A percentile compares a stretch with the other conserved stretches of the same genome.
These are phyloP conservation scores for Botryotinia convoluta DNA, from an alignment of 2,329 filamentous ascomycete genomes.

Conservation along the genomic window DNA sequence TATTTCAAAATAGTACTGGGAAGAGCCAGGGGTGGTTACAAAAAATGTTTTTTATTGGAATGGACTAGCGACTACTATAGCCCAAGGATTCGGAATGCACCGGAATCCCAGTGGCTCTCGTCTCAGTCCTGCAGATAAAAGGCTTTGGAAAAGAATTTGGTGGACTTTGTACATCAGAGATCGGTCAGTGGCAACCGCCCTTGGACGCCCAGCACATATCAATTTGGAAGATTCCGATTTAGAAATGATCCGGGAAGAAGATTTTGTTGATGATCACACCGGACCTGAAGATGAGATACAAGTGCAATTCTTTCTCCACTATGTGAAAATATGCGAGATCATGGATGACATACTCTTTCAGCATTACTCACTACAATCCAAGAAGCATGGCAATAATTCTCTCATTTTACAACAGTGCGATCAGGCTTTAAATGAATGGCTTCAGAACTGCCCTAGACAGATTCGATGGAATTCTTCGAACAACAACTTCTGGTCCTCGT, in stretches of 20 bases:
- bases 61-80: constrained; percentile 88
- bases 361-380: constrained; percentile 92
- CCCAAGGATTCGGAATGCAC: constrained; percentile 96
- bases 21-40: constrained; percentile 95
- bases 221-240: constrained; percentile 96
- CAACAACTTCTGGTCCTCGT: constrained; percentile 92
- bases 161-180: constrained; percentile 96
- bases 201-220: constrained; percentile 88
- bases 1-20: constrained; percentile 72
- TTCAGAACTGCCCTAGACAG: constrained; percentile 89
- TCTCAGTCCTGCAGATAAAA: constrained; percentile 85
- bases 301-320: constrained; percentile 25
- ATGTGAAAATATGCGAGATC: constrained; percentile 66
- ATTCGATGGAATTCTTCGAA: constrained; percentile 89
- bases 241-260: constrained; percentile 92
- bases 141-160: constrained; percentile 71
- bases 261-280: constrained; percentile 81
- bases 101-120: constrained; percentile 91
- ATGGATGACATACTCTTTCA: constrained; percentile 95
- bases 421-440: constrained; percentile 95
- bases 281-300: constrained; percentile 17
- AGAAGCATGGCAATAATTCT: constrained; percentile 78
- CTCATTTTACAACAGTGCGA: constrained; percentile 95
- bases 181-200: constrained; percentile 87
- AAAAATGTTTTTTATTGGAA: constrained; percentile 99